Conservation (phyloP, 345 rosid genomes). For the Toxicodendron radicans region DNA sequence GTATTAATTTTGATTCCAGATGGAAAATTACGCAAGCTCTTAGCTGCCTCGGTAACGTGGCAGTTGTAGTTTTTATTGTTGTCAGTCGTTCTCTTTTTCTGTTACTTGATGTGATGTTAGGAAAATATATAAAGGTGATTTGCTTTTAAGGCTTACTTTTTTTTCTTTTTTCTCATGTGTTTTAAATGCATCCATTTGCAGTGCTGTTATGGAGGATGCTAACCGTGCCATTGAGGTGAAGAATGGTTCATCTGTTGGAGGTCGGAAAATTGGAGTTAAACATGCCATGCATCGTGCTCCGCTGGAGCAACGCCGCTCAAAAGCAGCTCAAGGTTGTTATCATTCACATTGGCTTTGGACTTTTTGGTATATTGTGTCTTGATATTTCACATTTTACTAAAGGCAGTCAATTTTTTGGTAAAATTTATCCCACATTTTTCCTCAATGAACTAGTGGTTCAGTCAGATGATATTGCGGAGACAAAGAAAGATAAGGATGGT, state of each 20-base stretch:
- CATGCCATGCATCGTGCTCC: conserved; percentile 82
- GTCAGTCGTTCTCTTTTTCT: neutral
- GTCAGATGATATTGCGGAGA: conserved; percentile 38
- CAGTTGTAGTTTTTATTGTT: neutral
- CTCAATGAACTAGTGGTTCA: conserved; percentile 12
- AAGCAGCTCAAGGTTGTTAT: conserved; percentile 53
- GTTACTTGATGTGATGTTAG: neutral
- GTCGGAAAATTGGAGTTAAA: conserved; percentile 77
- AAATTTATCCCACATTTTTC: neutral
- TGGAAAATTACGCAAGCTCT: too few species aligned
- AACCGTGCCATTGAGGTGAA: conserved; percentile 75
- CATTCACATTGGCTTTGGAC: conserved; percentile 14
- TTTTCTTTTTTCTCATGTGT: neutral
- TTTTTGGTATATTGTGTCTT: neutral
- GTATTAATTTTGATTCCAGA: neutral
- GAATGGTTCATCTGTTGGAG: conserved; percentile 65
- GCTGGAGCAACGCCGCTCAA: conserved; percentile 65
- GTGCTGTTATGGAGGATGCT: conserved; percentile 89
- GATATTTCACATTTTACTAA: neutral
- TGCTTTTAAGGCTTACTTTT: neutral
- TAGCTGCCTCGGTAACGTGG: too few species aligned
- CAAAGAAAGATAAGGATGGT: conserved; percentile 30
- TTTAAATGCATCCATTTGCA: conserved; percentile 25
- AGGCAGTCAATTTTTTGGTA: neutral
- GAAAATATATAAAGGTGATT: neutral